phyloP scores from a whole-genome alignment of 1,139 yeast species.

The Candida neerlandica region DNA sequence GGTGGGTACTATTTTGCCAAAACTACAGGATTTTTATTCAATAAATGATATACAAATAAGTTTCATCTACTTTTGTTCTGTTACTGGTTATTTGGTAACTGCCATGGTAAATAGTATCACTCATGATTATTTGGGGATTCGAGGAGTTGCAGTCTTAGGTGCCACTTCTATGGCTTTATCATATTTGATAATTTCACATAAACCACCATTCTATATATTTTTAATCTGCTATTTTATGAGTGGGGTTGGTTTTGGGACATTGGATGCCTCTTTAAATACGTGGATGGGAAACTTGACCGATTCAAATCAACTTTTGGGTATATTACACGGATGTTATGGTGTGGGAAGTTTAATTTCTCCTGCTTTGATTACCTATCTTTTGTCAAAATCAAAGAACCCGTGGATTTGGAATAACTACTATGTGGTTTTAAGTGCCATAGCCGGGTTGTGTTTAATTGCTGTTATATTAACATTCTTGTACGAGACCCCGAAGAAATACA shows the following conservation, averaged over 20 bases:
- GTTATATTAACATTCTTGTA: constrained; percentile 38
- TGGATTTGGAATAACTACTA: constrained; percentile 55
- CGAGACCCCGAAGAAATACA: constrained; percentile 60
- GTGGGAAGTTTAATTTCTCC: constrained; percentile 71
- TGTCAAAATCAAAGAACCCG: constrained; percentile 34
- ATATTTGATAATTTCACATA: constrained; percentile 28
- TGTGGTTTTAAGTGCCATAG: constrained; percentile 32
- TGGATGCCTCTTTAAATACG: constrained; percentile 63
- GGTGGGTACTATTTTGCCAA: constrained; percentile 57
- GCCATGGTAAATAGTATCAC: constrained; percentile 36
- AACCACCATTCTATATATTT: constrained; percentile 42
- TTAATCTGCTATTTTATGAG: constrained; percentile 39
- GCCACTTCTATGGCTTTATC: constrained; percentile 32
- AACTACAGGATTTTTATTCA: constrained; percentile 44
- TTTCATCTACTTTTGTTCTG: constrained; percentile 35
- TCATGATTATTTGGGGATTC: constrained; percentile 37
- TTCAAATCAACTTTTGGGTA: constrained; percentile 65
- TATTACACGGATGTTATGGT: constrained; percentile 70
- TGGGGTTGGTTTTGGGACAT: constrained; percentile 63
- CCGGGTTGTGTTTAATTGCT: constrained; percentile 25
- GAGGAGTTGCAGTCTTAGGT: constrained; percentile 42
- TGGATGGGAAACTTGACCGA: constrained; percentile 59
- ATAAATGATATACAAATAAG: constrained; percentile 46
- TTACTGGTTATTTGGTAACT: constrained; percentile 43
- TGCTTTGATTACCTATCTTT: constrained; percentile 50